These are phyloP conservation scores for Malassezia japonica DNA, from an alignment of 1,284 basidiomycete species.

Conservation along the genomic window DNA sequence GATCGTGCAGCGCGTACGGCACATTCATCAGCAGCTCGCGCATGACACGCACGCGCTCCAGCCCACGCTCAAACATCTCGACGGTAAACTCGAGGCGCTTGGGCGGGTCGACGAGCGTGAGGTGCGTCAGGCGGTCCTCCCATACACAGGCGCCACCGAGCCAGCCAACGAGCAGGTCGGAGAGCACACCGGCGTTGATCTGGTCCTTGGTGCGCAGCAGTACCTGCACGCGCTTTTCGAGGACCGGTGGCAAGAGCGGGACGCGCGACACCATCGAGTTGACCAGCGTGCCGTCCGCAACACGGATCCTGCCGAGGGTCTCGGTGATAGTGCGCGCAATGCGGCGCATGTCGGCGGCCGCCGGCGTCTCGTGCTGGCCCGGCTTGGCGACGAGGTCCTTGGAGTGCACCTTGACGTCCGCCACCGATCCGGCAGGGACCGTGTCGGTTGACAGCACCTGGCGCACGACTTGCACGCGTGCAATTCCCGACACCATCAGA, in stretches of 20 bases:
- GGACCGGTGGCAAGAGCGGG: conserved; percentile 34
- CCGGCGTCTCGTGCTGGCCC: conserved; percentile 20
- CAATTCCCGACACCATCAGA: conserved; percentile 37
- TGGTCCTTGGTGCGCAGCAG: conserved; percentile 35
- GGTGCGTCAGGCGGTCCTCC: conserved; percentile 36
- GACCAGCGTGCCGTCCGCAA: neutral
- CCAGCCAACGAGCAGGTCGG: conserved; percentile 41
- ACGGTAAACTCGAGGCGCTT: conserved; percentile 31
- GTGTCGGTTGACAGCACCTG: neutral
- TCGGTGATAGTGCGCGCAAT: conserved; percentile 31
- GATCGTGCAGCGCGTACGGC: conserved; percentile 33
- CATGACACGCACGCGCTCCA: conserved; percentile 31
- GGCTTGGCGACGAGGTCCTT: conserved; percentile 13
- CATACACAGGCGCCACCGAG: conserved; percentile 45
- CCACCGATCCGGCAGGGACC: neutral
- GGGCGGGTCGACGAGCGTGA: conserved; percentile 34
- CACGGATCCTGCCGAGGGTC: conserved; percentile 1
- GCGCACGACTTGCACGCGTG: conserved; percentile 27
- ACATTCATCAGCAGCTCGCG: conserved; percentile 38
- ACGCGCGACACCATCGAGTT: conserved; percentile 21
- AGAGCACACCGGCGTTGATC: conserved; percentile 27
- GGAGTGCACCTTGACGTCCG: conserved; percentile 12
- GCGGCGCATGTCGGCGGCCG: conserved; percentile 25
- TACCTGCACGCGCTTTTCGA: conserved; percentile 31
- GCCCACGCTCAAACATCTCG: conserved; percentile 29